These are phyloP conservation scores for Rhypophila decipiens DNA, from an alignment of 495 filamentous ascomycete genomes.

Conservation along the genomic window DNA sequence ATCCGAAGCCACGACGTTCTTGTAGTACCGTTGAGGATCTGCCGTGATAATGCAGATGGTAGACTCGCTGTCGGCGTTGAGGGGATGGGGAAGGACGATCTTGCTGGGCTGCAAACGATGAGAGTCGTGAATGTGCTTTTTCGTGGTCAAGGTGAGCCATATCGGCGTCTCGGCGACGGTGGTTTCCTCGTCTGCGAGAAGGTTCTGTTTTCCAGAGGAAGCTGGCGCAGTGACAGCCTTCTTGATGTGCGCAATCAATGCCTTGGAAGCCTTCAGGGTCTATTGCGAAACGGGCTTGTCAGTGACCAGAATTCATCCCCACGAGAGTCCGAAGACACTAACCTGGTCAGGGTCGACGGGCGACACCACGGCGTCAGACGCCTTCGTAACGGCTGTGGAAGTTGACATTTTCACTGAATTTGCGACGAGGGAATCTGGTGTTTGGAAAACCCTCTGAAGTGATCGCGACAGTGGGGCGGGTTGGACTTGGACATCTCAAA, in stretches of 20 bases:
- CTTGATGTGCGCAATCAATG: constrained; percentile 75
- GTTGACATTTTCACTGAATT: constrained; percentile 19
- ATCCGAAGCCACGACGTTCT: constrained; percentile 71
- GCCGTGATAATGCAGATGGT: constrained; percentile 69
- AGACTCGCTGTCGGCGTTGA: constrained; percentile 51
- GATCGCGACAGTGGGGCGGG: constrained; percentile 9
- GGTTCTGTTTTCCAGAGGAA: constrained; percentile 59
- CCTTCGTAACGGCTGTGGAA: constrained; percentile 19
- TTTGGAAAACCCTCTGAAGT: constrained; percentile 2
- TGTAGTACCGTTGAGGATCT: constrained; percentile 81
- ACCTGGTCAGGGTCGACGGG: constrained; percentile 41
- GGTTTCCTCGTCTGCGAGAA: constrained; percentile 60
- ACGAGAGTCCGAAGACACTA: constrained; percentile 12
- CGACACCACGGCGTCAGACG: constrained; percentile 26
- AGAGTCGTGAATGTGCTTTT: constrained; percentile 56
- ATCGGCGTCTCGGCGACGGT: constrained; percentile 47
- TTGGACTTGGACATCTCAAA: neutral
- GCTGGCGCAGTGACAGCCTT: constrained; percentile 50
- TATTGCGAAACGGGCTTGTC: constrained; percentile 32
- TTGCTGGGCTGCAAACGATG: constrained; percentile 60
- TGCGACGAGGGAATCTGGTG: neutral
- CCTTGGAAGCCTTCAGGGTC: constrained; percentile 73
- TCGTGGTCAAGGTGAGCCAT: constrained; percentile 83
- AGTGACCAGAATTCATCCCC: too few relatives aligned
- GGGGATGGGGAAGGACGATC: constrained; percentile 58